Evolutionary conservation across 148 eudicot species (phyloP), one percentile per base, ranked within the genome.

Genomic region (Camellia granthamiana): DNA sequence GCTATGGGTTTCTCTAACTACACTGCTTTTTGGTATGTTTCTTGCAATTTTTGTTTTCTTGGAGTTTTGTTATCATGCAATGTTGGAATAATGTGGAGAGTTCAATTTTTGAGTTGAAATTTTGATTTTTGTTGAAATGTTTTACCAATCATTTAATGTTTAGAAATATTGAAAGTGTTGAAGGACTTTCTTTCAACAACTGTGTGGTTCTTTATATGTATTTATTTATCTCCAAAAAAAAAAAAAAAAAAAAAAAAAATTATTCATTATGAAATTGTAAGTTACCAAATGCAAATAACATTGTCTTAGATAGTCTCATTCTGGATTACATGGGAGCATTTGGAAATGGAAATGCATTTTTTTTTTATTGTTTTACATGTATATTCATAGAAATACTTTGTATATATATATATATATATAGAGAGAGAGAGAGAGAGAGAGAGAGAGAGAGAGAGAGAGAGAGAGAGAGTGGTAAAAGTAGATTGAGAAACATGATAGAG

Each of bases 1-100:
- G 89, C 90, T 84, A 2, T 47, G 73, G 90, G 88, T 6, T 89
- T 89, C 79, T 87, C 92, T 55, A 86, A 78, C 76, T 89, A 82
- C 84, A 87, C 92, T 84, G 90, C 92, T 63, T 89, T 84, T 79
- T 89, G 92, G 92, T 89, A 84, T 41, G 7, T 23, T 77, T 81
- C 43, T 47, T 4, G 2, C 8, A 11, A 66, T 60, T 51, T 55
- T n/a, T 62, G 47, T 47, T 62, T 56, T 2, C 49, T 10, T 30
- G 16, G 10, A 19, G 3, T 30, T 38, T 21, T 7, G 47, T 55
- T 23, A 7, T 15, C 52, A 16, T 19, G 76, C 77, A 74, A 38
- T 38, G 38, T 9, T 66, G 70, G 4, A 8, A 66, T 41, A 15
- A 10, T 41, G 19, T 23, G 0, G 30, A 12, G 75, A 19, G 59